These are phyloP conservation scores for Volutella citrinella DNA, from an alignment of 2,329 filamentous ascomycete genomes.

Conservation along the genomic window DNA sequence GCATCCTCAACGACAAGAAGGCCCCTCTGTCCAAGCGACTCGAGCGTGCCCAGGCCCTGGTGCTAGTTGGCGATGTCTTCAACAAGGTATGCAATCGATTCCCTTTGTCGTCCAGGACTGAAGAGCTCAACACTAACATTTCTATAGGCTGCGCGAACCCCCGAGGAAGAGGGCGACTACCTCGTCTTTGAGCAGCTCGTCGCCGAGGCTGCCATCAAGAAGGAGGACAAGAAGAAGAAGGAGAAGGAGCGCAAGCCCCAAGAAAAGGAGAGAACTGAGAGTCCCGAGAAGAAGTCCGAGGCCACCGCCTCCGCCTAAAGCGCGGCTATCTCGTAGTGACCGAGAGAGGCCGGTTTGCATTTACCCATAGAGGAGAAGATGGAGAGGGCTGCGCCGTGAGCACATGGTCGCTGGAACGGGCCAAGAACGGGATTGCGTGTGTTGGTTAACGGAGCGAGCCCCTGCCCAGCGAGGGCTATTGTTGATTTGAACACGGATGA, in stretches of 20 bases:
- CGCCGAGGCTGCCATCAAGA: conserved; percentile 93
- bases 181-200: conserved; percentile 99
- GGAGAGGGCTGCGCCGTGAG: too few species aligned
- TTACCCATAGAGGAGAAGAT: too few species aligned
- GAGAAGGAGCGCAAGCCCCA: conserved; percentile 53
- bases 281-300: too few species aligned
- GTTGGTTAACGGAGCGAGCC: too few species aligned
- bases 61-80: conserved; percentile 87
- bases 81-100: conserved; percentile 61
- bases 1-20: conserved; percentile 74
- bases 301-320: too few species aligned
- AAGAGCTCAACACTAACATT: conserved; percentile 5
- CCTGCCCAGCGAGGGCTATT: too few species aligned
- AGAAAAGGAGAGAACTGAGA: conserved; percentile 24
- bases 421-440: too few species aligned
- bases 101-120: not conserved
- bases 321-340: too few species aligned
- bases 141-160: conserved; percentile 74
- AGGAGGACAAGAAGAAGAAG: conserved; percentile 74
- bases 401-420: too few species aligned
- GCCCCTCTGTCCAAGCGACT: conserved; percentile 80
- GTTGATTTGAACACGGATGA: too few species aligned
- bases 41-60: conserved; percentile 84
- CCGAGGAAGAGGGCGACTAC: conserved; percentile 97
- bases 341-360: too few species aligned